phyloP scores from a whole-genome alignment of 805 yeast genomes.

The Spathaspora hagerdaliae region DNA sequence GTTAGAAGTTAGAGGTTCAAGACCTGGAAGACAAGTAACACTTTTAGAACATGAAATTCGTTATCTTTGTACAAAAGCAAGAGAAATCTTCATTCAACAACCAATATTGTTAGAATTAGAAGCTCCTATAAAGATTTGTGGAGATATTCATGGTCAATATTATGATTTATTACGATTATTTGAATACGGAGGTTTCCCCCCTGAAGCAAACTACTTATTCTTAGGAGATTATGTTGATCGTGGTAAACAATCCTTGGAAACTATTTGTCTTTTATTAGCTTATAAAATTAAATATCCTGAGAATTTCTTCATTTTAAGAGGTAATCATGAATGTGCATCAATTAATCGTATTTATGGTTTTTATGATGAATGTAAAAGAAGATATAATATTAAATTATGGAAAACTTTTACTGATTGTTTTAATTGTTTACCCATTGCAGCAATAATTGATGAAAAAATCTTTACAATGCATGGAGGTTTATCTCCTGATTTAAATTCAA shows the following conservation, averaged over 20 bases:
- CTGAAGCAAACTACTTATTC: constrained; percentile 94
- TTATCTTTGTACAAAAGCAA: constrained; percentile 92
- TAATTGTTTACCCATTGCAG: constrained; percentile 95
- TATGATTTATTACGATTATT: constrained; percentile 91
- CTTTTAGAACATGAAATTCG: constrained; percentile 92
- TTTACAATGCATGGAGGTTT: constrained; percentile 99
- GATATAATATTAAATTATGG: constrained; percentile 98
- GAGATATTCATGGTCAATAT: constrained; percentile 98
- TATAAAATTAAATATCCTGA: constrained; percentile 98
- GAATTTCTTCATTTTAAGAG: constrained; percentile 93
- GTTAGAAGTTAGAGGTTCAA: constrained; percentile 94
- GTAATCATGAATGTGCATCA: constrained; percentile 98
- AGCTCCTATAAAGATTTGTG: constrained; percentile 96
- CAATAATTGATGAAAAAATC: constrained; percentile 95
- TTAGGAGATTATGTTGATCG: constrained; percentile 98
- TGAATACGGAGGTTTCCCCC: constrained; percentile 99
- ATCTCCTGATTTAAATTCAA: constrained; percentile 93
- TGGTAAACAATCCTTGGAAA: constrained; percentile 96
- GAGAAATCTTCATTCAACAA: constrained; percentile 96
- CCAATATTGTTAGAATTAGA: constrained; percentile 93
- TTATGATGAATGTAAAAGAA: constrained; percentile 97
- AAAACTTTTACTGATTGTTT: constrained; percentile 98
- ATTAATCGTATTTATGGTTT: constrained; percentile 97
- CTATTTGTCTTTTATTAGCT: constrained; percentile 89
- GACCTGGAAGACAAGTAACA: constrained; percentile 97